Evolutionary conservation across 306 rosid genomes (phyloP).

Genomic region (Oemleria cerasiformis): DNA sequence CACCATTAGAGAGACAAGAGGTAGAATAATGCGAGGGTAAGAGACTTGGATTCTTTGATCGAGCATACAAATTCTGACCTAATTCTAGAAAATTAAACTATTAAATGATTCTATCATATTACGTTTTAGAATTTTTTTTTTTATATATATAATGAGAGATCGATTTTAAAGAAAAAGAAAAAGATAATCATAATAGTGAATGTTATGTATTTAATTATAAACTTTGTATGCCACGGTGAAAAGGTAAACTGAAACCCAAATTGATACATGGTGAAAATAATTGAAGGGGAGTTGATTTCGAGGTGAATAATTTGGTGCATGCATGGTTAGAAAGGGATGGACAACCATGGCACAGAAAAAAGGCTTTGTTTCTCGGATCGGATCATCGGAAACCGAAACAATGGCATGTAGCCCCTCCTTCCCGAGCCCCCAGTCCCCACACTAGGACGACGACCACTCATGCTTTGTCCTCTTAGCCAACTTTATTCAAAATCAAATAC

Average conservation of each 20-base stretch:
- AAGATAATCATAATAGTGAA: no score
- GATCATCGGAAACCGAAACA: constrained; percentile 18
- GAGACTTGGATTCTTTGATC: no score
- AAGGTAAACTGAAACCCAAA: background rate
- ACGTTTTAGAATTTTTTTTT: no score
- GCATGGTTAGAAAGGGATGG: constrained; percentile 2
- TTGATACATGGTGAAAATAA: constrained; percentile 11
- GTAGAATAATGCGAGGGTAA: no score
- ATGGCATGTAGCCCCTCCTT: background rate
- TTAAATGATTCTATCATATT: no score
- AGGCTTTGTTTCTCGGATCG: constrained; percentile 7
- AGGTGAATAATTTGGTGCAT: constrained; percentile 10
- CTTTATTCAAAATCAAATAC: background rate
- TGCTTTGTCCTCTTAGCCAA: constrained; percentile 21
- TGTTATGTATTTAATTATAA: no score
- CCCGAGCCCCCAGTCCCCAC: background rate
- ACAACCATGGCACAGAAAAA: background rate
- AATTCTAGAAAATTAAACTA: no score
- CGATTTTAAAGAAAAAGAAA: no score
- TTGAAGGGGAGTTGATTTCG: constrained; percentile 2
- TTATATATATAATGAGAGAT: no score
- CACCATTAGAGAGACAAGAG: no score
- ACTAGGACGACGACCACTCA: background rate
- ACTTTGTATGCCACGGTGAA: background rate
- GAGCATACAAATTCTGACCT: no score